Conservation (phyloP, 148 eudicot species). For the Rhododendron vialii region DNA sequence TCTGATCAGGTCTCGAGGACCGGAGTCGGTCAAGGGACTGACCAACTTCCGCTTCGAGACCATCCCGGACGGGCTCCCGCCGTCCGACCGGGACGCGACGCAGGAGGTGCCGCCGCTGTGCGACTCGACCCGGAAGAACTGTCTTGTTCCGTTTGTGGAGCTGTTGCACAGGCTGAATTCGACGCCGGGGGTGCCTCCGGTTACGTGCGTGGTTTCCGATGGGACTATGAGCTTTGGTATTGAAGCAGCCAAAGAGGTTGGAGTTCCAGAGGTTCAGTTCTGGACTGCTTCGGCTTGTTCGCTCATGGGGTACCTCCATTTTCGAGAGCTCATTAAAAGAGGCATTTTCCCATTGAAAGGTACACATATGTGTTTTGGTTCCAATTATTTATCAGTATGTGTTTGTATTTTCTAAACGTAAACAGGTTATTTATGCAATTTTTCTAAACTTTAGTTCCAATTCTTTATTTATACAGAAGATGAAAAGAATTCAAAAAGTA, state of each 20-base stretch:
- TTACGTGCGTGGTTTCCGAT: neutral
- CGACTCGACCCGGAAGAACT: neutral
- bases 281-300: slow-evolving; percentile 17
- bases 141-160: neutral
- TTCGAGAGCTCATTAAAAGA: slow-evolving; percentile 3
- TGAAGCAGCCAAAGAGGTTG: neutral
- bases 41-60: neutral
- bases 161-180: neutral
- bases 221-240: slow-evolving; percentile 10
- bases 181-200: neutral
- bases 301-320: slow-evolving; percentile 5
- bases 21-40: neutral
- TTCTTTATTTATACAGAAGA: no score
- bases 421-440: neutral
- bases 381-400: no score
- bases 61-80: neutral
- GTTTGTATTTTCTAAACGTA: neutral
- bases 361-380: neutral
- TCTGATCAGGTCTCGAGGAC: neutral
- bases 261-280: slow-evolving; percentile 4
- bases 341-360: slow-evolving; percentile 10
- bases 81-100: neutral
- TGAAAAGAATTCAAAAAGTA: no score
- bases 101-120: neutral
- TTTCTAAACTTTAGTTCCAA: no score